These are phyloP conservation scores for Verticillium tricorpus DNA, from an alignment of 2,329 filamentous ascomycete genomes.

Conservation along the genomic window DNA sequence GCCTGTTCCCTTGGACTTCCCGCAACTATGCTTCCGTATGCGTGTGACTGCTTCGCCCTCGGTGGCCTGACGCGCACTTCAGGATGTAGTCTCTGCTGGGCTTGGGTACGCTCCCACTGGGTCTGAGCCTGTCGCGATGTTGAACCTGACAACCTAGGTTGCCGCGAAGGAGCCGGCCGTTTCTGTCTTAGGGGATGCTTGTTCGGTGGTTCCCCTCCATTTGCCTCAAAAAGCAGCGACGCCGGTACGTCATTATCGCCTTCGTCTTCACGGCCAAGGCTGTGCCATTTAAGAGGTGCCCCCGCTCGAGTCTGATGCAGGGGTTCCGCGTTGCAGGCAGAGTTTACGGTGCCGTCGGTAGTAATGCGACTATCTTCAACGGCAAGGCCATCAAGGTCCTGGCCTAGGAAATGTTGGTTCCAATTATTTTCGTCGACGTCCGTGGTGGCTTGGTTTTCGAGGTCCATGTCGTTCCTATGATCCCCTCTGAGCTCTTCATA, in stretches of 20 bases:
- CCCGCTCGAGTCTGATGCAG: background rate
- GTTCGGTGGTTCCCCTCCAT: background rate
- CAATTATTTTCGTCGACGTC: slow-evolving; percentile 50
- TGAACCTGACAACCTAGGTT: slow-evolving; percentile 30
- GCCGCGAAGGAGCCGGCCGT: slow-evolving; percentile 16
- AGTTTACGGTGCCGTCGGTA: slow-evolving; percentile 28
- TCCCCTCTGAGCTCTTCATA: slow-evolving; percentile 42
- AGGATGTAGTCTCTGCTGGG: slow-evolving; percentile 45
- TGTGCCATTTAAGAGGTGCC: slow-evolving; percentile 7
- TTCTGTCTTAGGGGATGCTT: slow-evolving; percentile 3
- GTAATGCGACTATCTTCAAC: slow-evolving; percentile 43
- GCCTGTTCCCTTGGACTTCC: slow-evolving; percentile 63
- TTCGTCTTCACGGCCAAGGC: slow-evolving; percentile 38
- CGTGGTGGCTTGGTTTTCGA: slow-evolving; percentile 36
- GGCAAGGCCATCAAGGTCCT: slow-evolving; percentile 40
- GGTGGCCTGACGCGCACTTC: slow-evolving; percentile 25
- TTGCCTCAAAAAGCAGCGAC: slow-evolving; percentile 54
- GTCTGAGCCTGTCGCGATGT: slow-evolving; percentile 38
- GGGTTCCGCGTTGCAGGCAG: background rate
- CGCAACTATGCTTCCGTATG: slow-evolving; percentile 21
- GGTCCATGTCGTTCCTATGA: slow-evolving; percentile 33
- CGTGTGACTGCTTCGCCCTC: slow-evolving; percentile 20
- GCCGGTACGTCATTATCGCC: slow-evolving; percentile 58
- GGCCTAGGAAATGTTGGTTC: slow-evolving; percentile 44
- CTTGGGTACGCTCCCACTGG: slow-evolving; percentile 52